These are phyloP conservation scores for Exsudoporus frostii DNA, from an alignment of 768 basidiomycete genomes.

Conservation along the genomic window DNA sequence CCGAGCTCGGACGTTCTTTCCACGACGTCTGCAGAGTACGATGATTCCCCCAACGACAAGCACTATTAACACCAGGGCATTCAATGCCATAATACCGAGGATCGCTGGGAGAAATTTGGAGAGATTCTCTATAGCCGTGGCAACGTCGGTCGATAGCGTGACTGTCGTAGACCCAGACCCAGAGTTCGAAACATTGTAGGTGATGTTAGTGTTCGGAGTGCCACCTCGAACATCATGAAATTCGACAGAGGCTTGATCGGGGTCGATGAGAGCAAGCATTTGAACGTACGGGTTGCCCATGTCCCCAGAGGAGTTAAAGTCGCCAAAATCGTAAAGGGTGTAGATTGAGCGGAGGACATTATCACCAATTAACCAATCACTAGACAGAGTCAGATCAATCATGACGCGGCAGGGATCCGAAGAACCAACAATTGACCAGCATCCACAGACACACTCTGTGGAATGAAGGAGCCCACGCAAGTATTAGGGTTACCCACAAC, in stretches of 20 bases:
- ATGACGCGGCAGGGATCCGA: neutral
- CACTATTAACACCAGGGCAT: constrained; percentile 64
- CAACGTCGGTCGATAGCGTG: constrained; percentile 55
- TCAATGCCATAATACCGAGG: constrained; percentile 73
- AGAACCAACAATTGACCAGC: constrained; percentile 62
- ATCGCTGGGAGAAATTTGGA: constrained; percentile 67
- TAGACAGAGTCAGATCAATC: constrained; percentile 27
- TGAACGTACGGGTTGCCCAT: constrained; percentile 80
- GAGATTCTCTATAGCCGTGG: constrained; percentile 58
- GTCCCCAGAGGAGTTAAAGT: constrained; percentile 58
- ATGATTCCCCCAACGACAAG: constrained; percentile 53
- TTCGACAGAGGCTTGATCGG: constrained; percentile 64
- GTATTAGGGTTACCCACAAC: constrained; percentile 41
- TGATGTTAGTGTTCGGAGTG: constrained; percentile 60
- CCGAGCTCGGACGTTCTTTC: constrained; percentile 35
- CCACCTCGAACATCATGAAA: constrained; percentile 71
- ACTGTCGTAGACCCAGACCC: constrained; percentile 44
- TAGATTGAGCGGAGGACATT: constrained; percentile 82
- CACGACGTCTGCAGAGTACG: constrained; percentile 49
- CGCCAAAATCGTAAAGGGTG: constrained; percentile 81
- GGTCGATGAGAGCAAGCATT: constrained; percentile 65
- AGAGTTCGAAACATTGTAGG: constrained; percentile 51
- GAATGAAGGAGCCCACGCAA: constrained; percentile 77
- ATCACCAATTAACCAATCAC: constrained; percentile 82
- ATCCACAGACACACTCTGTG: constrained; percentile 55